These are phyloP conservation scores for Trichoderma pleuroti DNA, from an alignment of 2,329 filamentous ascomycete species.

Conservation along the genomic window DNA sequence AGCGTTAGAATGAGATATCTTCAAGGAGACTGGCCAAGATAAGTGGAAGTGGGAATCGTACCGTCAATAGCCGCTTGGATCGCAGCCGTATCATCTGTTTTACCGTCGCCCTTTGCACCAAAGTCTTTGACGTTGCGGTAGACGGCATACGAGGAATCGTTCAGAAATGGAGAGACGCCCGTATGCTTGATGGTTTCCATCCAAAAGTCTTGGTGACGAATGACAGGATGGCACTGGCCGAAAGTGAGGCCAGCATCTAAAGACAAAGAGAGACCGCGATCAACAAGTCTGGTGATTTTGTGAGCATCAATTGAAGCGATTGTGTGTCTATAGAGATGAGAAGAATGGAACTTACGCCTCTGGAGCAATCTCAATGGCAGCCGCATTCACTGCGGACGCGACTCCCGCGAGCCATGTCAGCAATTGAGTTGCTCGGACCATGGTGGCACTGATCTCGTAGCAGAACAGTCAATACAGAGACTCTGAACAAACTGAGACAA, in stretches of 20 bases:
- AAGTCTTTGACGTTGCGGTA: slow-evolving; percentile 33
- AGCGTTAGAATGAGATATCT: background rate
- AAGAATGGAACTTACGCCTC: background rate
- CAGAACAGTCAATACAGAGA: background rate
- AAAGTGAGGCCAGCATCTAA: slow-evolving; percentile 1
- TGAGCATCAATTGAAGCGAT: background rate
- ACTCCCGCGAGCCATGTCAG: slow-evolving; percentile 13
- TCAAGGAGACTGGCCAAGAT: background rate
- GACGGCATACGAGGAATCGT: slow-evolving; percentile 28
- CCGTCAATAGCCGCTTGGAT: slow-evolving; percentile 71
- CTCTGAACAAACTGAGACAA: background rate
- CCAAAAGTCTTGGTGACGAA: slow-evolving; percentile 22
- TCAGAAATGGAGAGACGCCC: slow-evolving; percentile 29
- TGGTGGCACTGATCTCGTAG: background rate
- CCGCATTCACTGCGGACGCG: background rate
- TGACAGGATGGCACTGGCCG: slow-evolving; percentile 10
- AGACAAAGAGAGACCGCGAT: background rate
- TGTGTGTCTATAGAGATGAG: background rate
- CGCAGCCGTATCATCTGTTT: slow-evolving; percentile 62
- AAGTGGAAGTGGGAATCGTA: background rate
- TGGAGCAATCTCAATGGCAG: slow-evolving; percentile 7
- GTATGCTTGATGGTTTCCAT: slow-evolving; percentile 30
- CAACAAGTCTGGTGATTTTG: background rate
- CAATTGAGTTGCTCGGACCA: slow-evolving; percentile 4
- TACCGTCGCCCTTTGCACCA: slow-evolving; percentile 30